phyloP scores from a whole-genome alignment of 352 stramenopile species.

The Phytophthora podocarpi region DNA sequence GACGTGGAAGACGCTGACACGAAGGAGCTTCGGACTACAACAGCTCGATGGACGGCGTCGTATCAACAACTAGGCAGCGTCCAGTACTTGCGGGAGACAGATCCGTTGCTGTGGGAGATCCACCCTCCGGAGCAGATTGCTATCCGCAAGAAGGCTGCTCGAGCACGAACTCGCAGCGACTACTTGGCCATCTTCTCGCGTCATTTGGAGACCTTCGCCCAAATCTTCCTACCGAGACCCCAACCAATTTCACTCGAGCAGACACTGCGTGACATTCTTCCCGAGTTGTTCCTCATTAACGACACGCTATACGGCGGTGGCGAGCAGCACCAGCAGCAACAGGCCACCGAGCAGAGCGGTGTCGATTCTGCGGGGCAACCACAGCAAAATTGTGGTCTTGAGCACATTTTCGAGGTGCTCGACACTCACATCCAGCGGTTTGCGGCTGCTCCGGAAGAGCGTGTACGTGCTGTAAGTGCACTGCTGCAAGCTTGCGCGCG shows the following conservation, averaged over 20 bases:
- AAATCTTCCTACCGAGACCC: constrained; percentile 74
- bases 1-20: constrained; percentile 40
- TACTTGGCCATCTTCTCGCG: constrained; percentile 76
- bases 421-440: constrained; percentile 76
- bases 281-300: constrained; percentile 81
- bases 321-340: constrained; percentile 44
- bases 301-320: constrained; percentile 75
- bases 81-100: constrained; percentile 79
- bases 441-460: constrained; percentile 61
- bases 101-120: constrained; percentile 85
- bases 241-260: constrained; percentile 81
- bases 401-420: constrained; percentile 85
- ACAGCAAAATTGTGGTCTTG: constrained; percentile 56
- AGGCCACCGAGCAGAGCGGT: constrained; percentile 7
- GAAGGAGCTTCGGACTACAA: constrained; percentile 31
- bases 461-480: constrained; percentile 68
- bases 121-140: constrained; percentile 76
- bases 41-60: constrained; percentile 24
- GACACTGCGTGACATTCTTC: constrained; percentile 77
- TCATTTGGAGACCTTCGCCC: constrained; percentile 60
- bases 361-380: constrained; percentile 8
- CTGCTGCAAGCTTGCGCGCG: constrained; percentile 75
- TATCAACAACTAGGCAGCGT: constrained; percentile 79
- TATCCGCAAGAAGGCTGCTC: constrained; percentile 71
- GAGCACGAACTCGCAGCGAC: constrained; percentile 55